Evolutionary conservation across 2,329 filamentous ascomycete species (phyloP), one percentile per base, ranked within the genome.

Genomic region (Paradendryphiella salina): DNA sequence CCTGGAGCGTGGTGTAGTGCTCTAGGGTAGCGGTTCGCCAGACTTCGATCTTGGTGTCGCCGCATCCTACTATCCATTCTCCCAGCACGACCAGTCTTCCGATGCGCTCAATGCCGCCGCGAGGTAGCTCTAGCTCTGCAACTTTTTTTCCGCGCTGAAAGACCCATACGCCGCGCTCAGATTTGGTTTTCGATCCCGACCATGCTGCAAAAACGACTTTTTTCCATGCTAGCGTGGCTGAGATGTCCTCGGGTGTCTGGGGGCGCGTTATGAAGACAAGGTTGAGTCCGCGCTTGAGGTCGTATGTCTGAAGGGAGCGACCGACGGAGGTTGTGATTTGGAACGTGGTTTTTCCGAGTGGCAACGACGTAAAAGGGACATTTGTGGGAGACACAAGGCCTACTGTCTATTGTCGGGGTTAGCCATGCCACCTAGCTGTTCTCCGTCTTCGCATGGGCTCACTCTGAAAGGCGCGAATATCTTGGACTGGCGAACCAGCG

Each of bases 281-380:
- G 65, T 95, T 93, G 54, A 99, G 82, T 38, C 93, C 93, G 64
- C 87, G 85, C 72, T 88, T 90, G 55, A 99, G 78, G 71, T 99
- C 94, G 77, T 99, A 99, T 0, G 94, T 99, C 75, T 99, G 94
- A 38, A 99, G 82, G 52, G 87, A 90, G 65, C 86, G 84, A 56
- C 93, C 94, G 55, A 95, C 89, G 0, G 90, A 97, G 23, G 94
- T 99, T 28, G 94, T 97, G 73, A 99, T 90, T 73, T 99, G 94
- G 70, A 96, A 99, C 3, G 91, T 96, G 0, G 90, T 93, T 75
- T 96, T 96, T 50, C 94, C 94, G 13, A 96, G 80, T 0, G 93
- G 89, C 26, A 95, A 82, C 5, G 88, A 88, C 2, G 93, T 92
- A 69, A 99, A 97, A 0, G 94, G 93, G 0, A 96, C 90, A 40